Percentiles rank a stretch among this genome's conserved stretches.
phyloP scores from a whole-genome alignment of 441 rosid genomes.

The Euphorbia neoarborescens region DNA sequence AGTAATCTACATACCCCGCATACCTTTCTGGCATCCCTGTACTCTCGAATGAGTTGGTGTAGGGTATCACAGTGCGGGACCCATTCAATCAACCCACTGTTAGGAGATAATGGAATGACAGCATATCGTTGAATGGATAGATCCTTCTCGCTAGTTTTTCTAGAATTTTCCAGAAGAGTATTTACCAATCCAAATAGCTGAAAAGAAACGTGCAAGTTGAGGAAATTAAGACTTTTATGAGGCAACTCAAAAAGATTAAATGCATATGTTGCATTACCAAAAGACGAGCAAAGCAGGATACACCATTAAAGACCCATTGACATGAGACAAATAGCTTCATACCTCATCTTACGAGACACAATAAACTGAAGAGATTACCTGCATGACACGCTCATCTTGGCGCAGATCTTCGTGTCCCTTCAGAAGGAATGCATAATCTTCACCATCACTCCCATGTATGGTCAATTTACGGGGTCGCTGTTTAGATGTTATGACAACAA shows the following conservation, averaged over 20 bases:
- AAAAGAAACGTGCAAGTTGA: conserved; percentile 19
- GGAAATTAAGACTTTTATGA: background rate
- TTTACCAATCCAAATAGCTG: conserved; percentile 99
- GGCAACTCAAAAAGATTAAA: background rate
- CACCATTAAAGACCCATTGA: conserved; percentile 8
- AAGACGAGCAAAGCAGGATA: conserved; percentile 10
- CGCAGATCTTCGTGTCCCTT: conserved; percentile 99
- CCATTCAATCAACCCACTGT: conserved; percentile 96
- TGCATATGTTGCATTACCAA: background rate
- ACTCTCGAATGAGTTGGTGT: conserved; percentile 87
- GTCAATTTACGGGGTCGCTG: conserved; percentile 97
- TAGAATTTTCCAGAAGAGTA: conserved; percentile 81
- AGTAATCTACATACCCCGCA: conserved; percentile 11
- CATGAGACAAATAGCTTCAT: conserved; percentile 6
- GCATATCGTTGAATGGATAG: conserved; percentile 77
- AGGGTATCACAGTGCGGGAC: conserved; percentile 97
- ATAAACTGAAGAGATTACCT: conserved; percentile 36
- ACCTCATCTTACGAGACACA: background rate
- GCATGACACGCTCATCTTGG: conserved; percentile 99
- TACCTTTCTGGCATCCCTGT: conserved; percentile 95
- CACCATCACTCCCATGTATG: conserved; percentile 90
- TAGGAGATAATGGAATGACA: conserved; percentile 95
- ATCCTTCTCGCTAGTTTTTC: conserved; percentile 91
- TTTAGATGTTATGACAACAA: conserved; percentile 83
- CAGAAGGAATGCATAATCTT: conserved; percentile 84